Evolutionary conservation across 2,329 filamentous ascomycete genomes (phyloP).

Genomic region (Apiospora marii): DNA sequence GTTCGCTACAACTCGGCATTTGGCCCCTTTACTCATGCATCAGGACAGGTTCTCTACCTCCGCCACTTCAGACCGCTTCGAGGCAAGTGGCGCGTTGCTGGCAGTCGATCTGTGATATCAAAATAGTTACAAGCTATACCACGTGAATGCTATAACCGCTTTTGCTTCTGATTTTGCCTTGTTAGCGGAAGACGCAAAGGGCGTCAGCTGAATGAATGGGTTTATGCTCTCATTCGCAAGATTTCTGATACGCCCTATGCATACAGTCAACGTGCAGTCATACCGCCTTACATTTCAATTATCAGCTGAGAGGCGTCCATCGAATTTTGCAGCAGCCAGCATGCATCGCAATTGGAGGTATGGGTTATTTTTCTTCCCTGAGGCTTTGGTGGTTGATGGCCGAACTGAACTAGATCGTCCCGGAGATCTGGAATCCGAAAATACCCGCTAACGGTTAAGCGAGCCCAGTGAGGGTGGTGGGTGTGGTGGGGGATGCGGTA

Average conservation of each 20-base stretch:
- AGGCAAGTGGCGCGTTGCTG: background rate
- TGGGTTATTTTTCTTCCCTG: background rate
- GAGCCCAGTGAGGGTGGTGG: background rate
- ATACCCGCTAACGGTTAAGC: background rate
- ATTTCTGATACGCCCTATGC: background rate
- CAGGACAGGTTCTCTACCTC: background rate
- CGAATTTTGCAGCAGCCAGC: background rate
- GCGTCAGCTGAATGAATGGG: background rate
- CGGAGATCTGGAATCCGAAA: conserved; percentile 6
- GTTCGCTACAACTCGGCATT: background rate
- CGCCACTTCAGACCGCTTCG: conserved; percentile 3
- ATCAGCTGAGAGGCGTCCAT: background rate
- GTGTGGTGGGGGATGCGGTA: background rate
- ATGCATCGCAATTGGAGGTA: background rate
- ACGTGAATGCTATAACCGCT: background rate
- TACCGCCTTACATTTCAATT: background rate
- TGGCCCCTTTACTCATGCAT: background rate
- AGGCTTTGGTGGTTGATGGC: background rate
- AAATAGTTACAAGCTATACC: background rate
- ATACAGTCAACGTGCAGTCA: background rate
- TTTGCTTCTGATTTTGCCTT: background rate
- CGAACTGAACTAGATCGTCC: background rate
- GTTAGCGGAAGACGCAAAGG: background rate
- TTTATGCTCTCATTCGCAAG: background rate
- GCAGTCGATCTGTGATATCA: background rate